Base-by-base conservation (phyloP, 306 rosid genomes). In the Cucurbita argyrosperma region DNA sequence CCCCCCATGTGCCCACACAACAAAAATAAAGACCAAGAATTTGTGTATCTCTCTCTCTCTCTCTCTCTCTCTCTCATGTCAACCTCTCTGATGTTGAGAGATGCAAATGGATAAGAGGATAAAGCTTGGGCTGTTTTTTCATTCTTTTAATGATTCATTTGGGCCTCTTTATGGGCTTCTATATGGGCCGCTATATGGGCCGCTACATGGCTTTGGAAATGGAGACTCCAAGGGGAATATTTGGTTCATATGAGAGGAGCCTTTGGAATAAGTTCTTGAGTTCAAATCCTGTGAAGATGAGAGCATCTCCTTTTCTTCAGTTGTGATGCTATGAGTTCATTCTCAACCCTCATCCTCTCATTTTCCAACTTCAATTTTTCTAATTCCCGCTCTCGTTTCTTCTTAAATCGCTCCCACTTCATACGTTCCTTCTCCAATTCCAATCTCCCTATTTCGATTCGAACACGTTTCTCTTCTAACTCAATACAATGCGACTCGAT, bases 381-480 rank as follows among this genome's bases (percentile, higher is more conserved):
- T 3, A 53, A 53, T 10, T 53, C 58, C 23, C 26, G 10, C 10
- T 53, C 58, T n/a, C 23, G 7, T 53, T 16, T 53, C 58, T 53
- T 53, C 23, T 53, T 53, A 7, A n/a, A 53, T 53, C 58, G n/a
- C 18, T 53, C 58, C 58, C 58, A 53, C 10, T 53, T 53, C 23
- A 53, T 16, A 53, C 58, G 58, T 7, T 16, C 23, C 2, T n/a
- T n/a, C 58, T 53, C 58, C 58, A 53, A 53, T 53, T 89, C 96
- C 82, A 87, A 46, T 85, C 83, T 81, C 82, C 84, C 90, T 46
- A 74, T 80, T 76, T 87, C 89, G 80, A 91, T 85, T 46, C 86
- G 90, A 38, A 87, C 80, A 85, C 82, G 89, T 85, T 87, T 85
- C 82, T 91, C 92, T 84, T 91, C 97, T 65, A 87, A 72, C 72